Conservation (phyloP, 169 alveolate genomes). For the Eimeria sp. region DNA sequence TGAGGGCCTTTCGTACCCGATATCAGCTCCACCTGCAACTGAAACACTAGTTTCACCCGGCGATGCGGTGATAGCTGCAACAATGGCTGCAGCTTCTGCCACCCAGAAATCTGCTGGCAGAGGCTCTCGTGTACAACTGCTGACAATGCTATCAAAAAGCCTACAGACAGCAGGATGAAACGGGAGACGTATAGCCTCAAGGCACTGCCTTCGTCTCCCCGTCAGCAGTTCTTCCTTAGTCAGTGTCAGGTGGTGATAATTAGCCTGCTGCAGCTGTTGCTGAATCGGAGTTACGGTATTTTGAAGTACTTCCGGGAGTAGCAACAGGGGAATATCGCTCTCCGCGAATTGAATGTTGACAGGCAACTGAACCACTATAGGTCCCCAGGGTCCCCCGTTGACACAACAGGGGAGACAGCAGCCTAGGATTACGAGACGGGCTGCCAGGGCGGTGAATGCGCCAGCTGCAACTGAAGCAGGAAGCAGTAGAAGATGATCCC, state of each 20-base stretch:
- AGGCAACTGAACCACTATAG: slow-evolving; percentile 46
- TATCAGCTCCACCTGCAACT: slow-evolving; percentile 5
- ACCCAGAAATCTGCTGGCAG: slow-evolving; percentile 66
- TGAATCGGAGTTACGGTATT: neutral
- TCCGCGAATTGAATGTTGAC: neutral
- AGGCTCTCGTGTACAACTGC: slow-evolving; percentile 38
- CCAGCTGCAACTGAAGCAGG: slow-evolving; percentile 66
- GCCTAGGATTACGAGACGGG: neutral
- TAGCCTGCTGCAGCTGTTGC: slow-evolving; percentile 18
- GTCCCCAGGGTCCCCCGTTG: slow-evolving; percentile 72
- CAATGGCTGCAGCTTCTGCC: slow-evolving; percentile 46
- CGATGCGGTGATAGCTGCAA: slow-evolving; percentile 24
- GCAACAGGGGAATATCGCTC: neutral
- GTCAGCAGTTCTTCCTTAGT: neutral
- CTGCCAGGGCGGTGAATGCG: slow-evolving; percentile 34
- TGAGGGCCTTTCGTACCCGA: neutral
- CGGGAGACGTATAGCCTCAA: slow-evolving; percentile 63
- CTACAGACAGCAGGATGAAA: slow-evolving; percentile 35
- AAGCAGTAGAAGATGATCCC: slow-evolving; percentile 33
- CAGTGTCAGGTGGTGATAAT: neutral
- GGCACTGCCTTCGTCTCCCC: neutral
- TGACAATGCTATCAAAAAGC: slow-evolving; percentile 24
- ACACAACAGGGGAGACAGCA: slow-evolving; percentile 51
- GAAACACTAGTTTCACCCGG: neutral
- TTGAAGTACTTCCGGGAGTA: slow-evolving; percentile 44